These are phyloP conservation scores for Aspergillus incahuasiensis DNA, from an alignment of 495 filamentous ascomycete genomes.

Conservation along the genomic window DNA sequence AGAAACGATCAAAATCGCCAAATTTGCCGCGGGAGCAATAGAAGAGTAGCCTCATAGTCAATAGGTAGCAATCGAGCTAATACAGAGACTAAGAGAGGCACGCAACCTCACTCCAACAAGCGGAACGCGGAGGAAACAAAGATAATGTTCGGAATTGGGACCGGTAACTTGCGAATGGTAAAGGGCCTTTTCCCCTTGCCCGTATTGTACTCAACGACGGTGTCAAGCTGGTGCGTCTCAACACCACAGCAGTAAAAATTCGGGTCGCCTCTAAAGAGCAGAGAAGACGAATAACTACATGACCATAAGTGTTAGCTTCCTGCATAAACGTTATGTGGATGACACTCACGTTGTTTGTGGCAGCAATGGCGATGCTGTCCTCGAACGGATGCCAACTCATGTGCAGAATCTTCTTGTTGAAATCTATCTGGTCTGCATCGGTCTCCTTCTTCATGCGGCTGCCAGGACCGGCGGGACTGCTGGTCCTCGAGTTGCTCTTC, in stretches of 20 bases:
- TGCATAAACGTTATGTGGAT: neutral
- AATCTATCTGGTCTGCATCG: conserved; percentile 98
- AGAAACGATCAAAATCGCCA: conserved; percentile 17
- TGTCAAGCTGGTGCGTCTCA: conserved; percentile 23
- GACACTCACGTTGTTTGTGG: conserved; percentile 92
- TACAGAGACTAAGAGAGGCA: conserved; percentile 6
- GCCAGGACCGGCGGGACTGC: conserved; percentile 85
- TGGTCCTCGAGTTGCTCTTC: conserved; percentile 76
- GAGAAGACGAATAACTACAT: conserved; percentile 93
- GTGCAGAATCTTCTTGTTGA: conserved; percentile 99
- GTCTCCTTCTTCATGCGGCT: conserved; percentile 98
- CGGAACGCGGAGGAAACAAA: conserved; percentile 1
- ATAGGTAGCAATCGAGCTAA: conserved; percentile 6
- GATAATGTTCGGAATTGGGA: conserved; percentile 13
- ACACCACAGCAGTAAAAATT: conserved; percentile 24
- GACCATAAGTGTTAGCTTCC: conserved; percentile 16
- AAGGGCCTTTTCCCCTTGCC: conserved; percentile 7
- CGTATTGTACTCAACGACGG: neutral
- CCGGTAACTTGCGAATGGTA: conserved; percentile 21
- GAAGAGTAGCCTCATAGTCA: conserved; percentile 6
- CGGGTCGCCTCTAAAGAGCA: conserved; percentile 62
- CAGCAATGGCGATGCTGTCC: conserved; percentile 98
- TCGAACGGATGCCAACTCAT: conserved; percentile 99
- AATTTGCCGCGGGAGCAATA: conserved; percentile 3
- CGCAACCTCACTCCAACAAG: conserved; percentile 17